phyloP scores from a whole-genome alignment of 1,284 basidiomycete genomes.

The Cryptococcus jaspeensis region DNA sequence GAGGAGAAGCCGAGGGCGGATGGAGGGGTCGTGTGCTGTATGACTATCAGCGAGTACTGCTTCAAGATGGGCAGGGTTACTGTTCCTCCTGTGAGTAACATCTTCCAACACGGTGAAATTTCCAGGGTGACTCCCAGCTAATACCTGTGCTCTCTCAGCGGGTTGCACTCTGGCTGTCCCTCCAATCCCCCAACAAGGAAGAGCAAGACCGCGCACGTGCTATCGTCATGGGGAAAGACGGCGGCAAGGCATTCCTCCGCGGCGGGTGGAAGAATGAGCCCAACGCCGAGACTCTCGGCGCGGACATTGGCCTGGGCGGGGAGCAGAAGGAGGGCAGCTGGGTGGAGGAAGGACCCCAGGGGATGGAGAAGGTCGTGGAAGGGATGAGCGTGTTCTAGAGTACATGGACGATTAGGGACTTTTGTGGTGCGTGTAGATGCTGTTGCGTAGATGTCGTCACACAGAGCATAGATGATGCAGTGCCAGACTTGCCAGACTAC shows the following conservation, averaged over 20 bases:
- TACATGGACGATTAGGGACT: background rate
- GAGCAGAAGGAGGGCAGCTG: slow-evolving; percentile 26
- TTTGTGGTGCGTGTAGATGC: background rate
- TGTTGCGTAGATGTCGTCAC: background rate
- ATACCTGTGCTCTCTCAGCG: slow-evolving; percentile 4
- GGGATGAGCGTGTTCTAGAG: slow-evolving; percentile 27
- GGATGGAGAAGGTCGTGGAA: slow-evolving; percentile 32
- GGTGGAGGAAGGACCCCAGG: slow-evolving; percentile 25
- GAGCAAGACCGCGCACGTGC: slow-evolving; percentile 14
- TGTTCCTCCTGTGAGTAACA: slow-evolving; percentile 60
- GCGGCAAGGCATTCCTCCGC: slow-evolving; percentile 36
- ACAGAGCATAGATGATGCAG: too few relatives aligned
- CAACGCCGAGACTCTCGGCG: slow-evolving; percentile 30
- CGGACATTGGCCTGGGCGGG: slow-evolving; percentile 28
- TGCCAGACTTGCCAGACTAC: too few relatives aligned
- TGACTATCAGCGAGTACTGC: slow-evolving; percentile 66
- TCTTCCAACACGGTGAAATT: background rate
- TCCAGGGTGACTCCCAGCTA: background rate
- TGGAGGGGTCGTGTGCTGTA: slow-evolving; percentile 61
- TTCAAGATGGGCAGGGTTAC: slow-evolving; percentile 75
- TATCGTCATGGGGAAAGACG: slow-evolving; percentile 37
- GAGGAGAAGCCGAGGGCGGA: slow-evolving; percentile 35
- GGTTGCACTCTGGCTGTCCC: slow-evolving; percentile 11
- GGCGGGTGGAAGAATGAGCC: slow-evolving; percentile 47
- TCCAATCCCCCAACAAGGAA: slow-evolving; percentile 10